phyloP scores from a whole-genome alignment of 75 land plant genomes.

The Picea sitchensis region DNA sequence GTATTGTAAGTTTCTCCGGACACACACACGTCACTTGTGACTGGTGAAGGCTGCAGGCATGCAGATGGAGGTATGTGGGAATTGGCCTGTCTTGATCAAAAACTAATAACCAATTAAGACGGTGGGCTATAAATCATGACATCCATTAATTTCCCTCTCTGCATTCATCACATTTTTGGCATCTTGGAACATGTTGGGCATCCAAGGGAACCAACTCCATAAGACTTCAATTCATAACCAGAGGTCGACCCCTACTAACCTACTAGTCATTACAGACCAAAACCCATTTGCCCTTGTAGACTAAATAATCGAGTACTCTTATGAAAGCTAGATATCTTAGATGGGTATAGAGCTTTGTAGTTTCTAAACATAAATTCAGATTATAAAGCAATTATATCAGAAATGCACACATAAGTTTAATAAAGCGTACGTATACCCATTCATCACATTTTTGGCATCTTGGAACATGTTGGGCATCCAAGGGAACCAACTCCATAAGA shows the following conservation, averaged over 20 bases:
- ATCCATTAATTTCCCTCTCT: too few relatives aligned
- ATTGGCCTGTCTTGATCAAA: too few relatives aligned
- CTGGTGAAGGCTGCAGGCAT: too few relatives aligned
- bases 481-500: background rate
- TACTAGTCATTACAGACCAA: background rate
- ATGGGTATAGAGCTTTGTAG: background rate
- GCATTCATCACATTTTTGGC: background rate
- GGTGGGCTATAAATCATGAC: too few relatives aligned
- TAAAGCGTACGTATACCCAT: background rate
- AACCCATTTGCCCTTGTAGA: background rate
- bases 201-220: background rate
- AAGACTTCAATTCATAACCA: background rate
- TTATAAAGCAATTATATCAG: background rate
- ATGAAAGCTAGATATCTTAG: background rate
- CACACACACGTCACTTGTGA: too few relatives aligned
- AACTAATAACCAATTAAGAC: too few relatives aligned
- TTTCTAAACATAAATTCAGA: conserved; percentile 2
- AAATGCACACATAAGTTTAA: background rate
- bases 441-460: too few relatives aligned
- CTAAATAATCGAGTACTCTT: background rate
- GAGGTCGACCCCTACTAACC: background rate
- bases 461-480: background rate
- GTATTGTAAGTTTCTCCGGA: too few relatives aligned
- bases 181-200: background rate
- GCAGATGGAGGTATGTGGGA: too few relatives aligned